Evolutionary conservation across 208 protist genomes (phyloP).

Genomic region (Phytomonas sp.): DNA sequence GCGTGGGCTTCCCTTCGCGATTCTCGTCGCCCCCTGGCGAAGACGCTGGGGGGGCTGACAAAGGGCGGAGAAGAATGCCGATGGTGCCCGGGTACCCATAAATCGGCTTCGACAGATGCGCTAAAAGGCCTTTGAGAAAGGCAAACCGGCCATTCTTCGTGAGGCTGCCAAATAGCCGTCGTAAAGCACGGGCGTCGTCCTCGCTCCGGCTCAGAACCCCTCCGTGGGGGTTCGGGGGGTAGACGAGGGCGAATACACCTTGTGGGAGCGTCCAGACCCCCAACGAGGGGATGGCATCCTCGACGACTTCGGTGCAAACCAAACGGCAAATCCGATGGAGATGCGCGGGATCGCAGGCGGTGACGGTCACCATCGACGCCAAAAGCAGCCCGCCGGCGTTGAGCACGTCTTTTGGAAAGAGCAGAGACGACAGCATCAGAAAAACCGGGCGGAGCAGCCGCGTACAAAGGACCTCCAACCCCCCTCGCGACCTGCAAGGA

Average conservation of each 20-base stretch:
- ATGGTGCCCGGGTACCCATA: slow-evolving; percentile 25
- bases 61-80: slow-evolving; percentile 31
- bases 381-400: slow-evolving; percentile 78
- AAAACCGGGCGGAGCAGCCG: slow-evolving; percentile 38
- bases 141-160: slow-evolving; percentile 78
- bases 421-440: slow-evolving; percentile 50
- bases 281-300: not conserved
- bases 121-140: slow-evolving; percentile 73
- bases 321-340: slow-evolving; percentile 16
- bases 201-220: slow-evolving; percentile 3
- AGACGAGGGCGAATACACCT: slow-evolving; percentile 13
- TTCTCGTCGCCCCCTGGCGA: not conserved
- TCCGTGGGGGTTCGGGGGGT: slow-evolving; percentile 9
- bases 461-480: not conserved
- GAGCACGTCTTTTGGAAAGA: slow-evolving; percentile 84
- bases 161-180: slow-evolving; percentile 29
- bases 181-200: slow-evolving; percentile 15
- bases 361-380: slow-evolving; percentile 61
- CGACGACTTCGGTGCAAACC: not conserved
- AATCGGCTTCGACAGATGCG: slow-evolving; percentile 63
- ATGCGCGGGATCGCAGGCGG: slow-evolving; percentile 26
- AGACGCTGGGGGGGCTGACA: not conserved
- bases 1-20: not conserved
- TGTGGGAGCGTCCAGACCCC: slow-evolving; percentile 15
- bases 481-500: not conserved